A percentile compares a stretch with the other conserved stretches of the same genome.
Conservation (phyloP, 2,329 filamentous ascomycete genomes). For the Alternaria conjuncta region DNA sequence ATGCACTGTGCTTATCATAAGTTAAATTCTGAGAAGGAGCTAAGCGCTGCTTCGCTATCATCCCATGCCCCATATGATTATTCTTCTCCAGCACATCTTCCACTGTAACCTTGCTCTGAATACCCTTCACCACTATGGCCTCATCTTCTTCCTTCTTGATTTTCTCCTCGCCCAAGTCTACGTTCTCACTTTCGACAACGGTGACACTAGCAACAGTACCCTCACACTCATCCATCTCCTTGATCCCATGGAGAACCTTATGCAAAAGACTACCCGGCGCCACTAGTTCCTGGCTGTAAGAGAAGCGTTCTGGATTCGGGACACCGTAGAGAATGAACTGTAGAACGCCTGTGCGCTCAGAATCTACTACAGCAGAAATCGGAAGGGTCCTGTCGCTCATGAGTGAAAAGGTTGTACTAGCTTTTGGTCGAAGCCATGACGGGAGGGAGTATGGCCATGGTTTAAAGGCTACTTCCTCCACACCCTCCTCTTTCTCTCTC, state of each 20-base stretch:
- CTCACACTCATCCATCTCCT: not conserved
- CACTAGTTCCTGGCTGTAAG: not conserved
- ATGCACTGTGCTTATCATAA: not conserved
- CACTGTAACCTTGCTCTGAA: not conserved
- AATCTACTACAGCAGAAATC: not conserved
- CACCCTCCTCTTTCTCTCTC: not conserved
- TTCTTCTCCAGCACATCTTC: not conserved
- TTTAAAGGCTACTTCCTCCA: not conserved
- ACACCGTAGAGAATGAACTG: constrained; percentile 21
- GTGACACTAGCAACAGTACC: not conserved
- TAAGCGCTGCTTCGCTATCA: not conserved
- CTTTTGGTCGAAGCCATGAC: constrained; percentile 7
- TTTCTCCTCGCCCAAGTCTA: not conserved
- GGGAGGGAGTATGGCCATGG: constrained; percentile 22
- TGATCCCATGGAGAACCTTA: constrained; percentile 1
- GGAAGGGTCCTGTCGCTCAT: not conserved
- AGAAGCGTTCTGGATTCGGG: constrained; percentile 15
- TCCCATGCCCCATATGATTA: not conserved
- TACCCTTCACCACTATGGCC: not conserved
- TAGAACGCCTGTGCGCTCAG: constrained; percentile 3
- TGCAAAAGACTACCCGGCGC: not conserved
- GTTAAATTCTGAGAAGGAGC: not conserved
- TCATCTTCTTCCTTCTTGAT: not conserved
- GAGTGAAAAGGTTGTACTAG: constrained; percentile 20
- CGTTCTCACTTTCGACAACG: not conserved